Evolutionary conservation across 179 eudicot species (phyloP), one percentile per base, ranked within the genome.

Genomic region (Silene noctiflora): DNA sequence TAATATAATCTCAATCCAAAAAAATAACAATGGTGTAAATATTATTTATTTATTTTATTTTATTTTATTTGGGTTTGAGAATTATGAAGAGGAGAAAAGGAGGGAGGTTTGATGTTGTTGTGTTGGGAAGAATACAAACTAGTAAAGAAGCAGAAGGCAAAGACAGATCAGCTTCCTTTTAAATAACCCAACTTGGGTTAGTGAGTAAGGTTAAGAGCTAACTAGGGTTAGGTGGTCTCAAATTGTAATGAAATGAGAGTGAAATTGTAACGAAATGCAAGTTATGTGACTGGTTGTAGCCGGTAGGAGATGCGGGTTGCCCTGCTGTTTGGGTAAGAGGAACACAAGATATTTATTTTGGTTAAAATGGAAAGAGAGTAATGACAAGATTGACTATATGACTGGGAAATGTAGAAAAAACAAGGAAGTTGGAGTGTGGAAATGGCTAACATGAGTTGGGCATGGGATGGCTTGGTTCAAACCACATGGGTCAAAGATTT

Each of bases 161-260:
- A 35, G 82, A 69, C 79, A 87, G 63, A 35, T 76, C 69, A 82
- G 74, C 76, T 80, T 70, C 35, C 85, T 35, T 81, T 81, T 88
- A 91, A 90, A 90, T 90, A 91, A 85, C 82, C 83, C 73, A 88
- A 85, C 84, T 58, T 19, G 79, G 87, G 89, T 83, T 71, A 74
- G 81, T 60, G 61, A 77, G 44, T 9, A 29, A 39, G 87, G 91
- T 85, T 84, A 80, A 77, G 76, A 76, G 79, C 77, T 84, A 73
- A 91, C 94, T 75, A 8, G 78, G 89, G 94, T 90, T 91, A 81
- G 81, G 80, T 81, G 27, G 73, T 58, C 75, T 20, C 56, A 29
- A 81, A 80, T 79, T 88, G 87, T 86, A 85, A 56, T 58, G 62
- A 58, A 58, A 88, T 88, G 89, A 78, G 70, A n/a, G 63, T 67